These are phyloP conservation scores for Debaryomycetaceae sp. DNA, from an alignment of 1,139 yeast genomes.

Conservation along the genomic window DNA sequence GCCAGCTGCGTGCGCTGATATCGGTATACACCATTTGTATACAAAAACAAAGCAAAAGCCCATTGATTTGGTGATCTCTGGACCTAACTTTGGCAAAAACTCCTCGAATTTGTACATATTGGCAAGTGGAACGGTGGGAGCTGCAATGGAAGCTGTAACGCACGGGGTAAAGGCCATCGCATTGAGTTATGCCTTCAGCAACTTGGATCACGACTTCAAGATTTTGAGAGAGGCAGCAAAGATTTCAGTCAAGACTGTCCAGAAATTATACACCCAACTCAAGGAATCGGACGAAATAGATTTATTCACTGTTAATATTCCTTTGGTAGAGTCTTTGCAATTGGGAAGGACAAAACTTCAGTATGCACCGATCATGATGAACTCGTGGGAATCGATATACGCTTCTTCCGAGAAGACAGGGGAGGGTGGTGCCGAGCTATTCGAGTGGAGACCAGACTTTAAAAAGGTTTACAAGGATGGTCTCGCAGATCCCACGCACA, in stretches of 20 bases:
- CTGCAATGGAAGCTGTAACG: constrained; percentile 91
- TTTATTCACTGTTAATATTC: constrained; percentile 80
- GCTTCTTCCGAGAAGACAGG: constrained; percentile 19
- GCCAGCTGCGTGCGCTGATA: constrained; percentile 93
- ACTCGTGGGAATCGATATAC: constrained; percentile 70
- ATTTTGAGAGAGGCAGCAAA: constrained; percentile 65
- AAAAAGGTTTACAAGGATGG: constrained; percentile 63
- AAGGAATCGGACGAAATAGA: constrained; percentile 48
- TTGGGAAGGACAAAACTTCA: constrained; percentile 54
- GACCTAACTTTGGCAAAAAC: constrained; percentile 95
- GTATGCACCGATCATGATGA: constrained; percentile 75
- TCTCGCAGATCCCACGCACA: constrained; percentile 47
- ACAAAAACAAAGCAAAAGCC: constrained; percentile 45
- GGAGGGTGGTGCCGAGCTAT: constrained; percentile 33
- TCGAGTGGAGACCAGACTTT: constrained; percentile 84
- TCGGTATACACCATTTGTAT: constrained; percentile 77
- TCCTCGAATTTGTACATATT: constrained; percentile 86
- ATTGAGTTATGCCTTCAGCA: constrained; percentile 73
- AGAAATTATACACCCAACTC: constrained; percentile 61
- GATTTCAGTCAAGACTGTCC: constrained; percentile 60
- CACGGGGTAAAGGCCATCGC: constrained; percentile 77
- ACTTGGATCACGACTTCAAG: constrained; percentile 49
- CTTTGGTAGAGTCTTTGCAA: constrained; percentile 54
- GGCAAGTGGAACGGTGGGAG: constrained; percentile 96
- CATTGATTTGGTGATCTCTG: constrained; percentile 83